These are phyloP conservation scores for Prunus persica DNA, from an alignment of 306 rosid genomes.

Conservation along the genomic window DNA sequence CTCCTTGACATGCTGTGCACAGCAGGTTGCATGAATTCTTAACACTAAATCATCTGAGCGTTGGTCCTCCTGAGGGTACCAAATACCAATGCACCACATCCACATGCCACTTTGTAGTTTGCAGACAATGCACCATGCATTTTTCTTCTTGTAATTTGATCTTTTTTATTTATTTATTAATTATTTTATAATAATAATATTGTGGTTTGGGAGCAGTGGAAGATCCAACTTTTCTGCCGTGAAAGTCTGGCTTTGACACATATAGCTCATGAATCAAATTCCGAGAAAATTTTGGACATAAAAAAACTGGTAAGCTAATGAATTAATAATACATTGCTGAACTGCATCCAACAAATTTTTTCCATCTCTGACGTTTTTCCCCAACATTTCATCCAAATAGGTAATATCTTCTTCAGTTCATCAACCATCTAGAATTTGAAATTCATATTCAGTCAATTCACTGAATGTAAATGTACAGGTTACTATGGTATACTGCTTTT, in stretches of 20 bases:
- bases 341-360: neutral
- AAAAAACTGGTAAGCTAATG: neutral
- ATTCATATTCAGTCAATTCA: neutral
- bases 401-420: neutral
- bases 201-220: slow-evolving; percentile 17
- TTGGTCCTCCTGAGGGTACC: too few species aligned
- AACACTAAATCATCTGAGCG: too few species aligned
- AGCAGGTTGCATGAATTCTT: too few species aligned
- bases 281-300: neutral
- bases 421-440: neutral
- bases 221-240: slow-evolving; percentile 42
- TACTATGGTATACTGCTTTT: too few species aligned
- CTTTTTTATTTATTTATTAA: neutral
- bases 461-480: too few species aligned
- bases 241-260: slow-evolving; percentile 1
- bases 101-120: neutral
- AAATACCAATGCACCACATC: too few species aligned
- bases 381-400: neutral
- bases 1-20: too few species aligned
- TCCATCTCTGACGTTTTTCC: neutral
- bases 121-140: neutral
- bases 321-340: neutral
- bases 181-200: neutral
- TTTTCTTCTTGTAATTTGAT: neutral
- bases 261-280: neutral